Base-by-base conservation (phyloP, 805 yeast genomes). In the Clavispora carvajalis region DNA sequence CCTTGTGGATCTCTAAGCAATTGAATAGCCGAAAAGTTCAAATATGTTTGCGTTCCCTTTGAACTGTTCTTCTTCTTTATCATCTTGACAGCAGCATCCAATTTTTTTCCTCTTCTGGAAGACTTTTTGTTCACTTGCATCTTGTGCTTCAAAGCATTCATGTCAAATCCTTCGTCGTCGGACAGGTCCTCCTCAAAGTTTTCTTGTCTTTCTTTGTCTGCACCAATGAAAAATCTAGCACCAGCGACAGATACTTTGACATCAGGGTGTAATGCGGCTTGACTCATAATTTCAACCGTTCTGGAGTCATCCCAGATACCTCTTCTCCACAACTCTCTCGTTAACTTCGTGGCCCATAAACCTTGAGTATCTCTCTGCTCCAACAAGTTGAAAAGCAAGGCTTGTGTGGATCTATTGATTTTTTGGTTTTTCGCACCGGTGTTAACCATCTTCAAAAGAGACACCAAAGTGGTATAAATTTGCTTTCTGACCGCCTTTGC, bases 271-370 rank as follows among this genome's bases (percentile, higher is more conserved):
- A 87, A 64, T 2, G 97, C 88, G 1, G 98, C 97, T 53, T 88
- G 93, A 1, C 95, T 83, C 98, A 93, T 90, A 55, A 93, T 80
- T 63, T 93, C 99, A n/a, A 93, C 95, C 0, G 98, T 84, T 54
- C 97, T 74, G 0, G 95, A 77, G 60, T 93, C 99, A 61, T 89
- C 97, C 99, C 99, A 93, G 43, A 93, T 85, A 57, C 95, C 95
- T 59, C 98, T 77, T 69, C 96, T 78, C 99, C 99, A 93, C 38
- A 93, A 69, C 62, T 93, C 98, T 58, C 98, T 77, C 5, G 97
- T 89, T 42, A 93, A 68, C 55, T 88, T 90, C 3, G 97, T 86
- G 7, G 98, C 97, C 97, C 98, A 93, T 18, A 93, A 67, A 26
- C 97, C 96, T 53, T 84, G 86, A 33, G 71, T 56, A 30, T 87